Base-by-base conservation (phyloP, 257 asterid species). In the Voacanga thouarsii region DNA sequence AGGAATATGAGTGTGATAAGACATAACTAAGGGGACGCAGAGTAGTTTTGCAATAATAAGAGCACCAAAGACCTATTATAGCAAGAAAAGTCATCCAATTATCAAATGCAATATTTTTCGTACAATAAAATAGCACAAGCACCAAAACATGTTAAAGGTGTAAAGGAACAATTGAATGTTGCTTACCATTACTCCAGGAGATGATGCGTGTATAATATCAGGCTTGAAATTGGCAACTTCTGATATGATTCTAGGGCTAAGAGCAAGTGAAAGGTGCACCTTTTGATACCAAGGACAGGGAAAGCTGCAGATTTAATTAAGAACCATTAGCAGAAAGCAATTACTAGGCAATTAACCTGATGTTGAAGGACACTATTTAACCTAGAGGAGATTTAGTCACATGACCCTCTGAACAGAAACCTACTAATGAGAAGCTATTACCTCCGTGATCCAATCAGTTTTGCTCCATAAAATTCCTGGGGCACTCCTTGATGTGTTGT, bases 401-500 rank as follows among this genome's bases (percentile, higher is more conserved):
- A 78, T 30, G 28, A 57, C 19, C 66, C 51, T 14, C 53, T 49
- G 12, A 50, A 63, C 24, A 55, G 26, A 30, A 28, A 65, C 8
- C 49, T 56, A 55, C 0, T 8, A 63, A 21, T 14, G 43, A 53
- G 49, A 51, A 70, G 66, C 33, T 39, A 61, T 63, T 77, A 96
- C 99, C 99, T 96, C 80, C 87, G 82, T 18, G 99, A 96, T 86
- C 99, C 99, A 45, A 96, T 88, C 84, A 92, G 73, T 72, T 89
- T 90, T 81, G 99, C 99, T 84, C 99, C 99, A 64, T 96, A 88
- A 89, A 96, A 93, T 81, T 96, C 99, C 72, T 92, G 80, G 4
- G 99, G 99, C 65, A 91, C 97, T 78, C 99, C 99, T 89, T 96
- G 98, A 74, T 93, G 99, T 9, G 99, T 96, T 43, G 99, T 96